These are phyloP conservation scores for Coprinopsis marcescibilis DNA, from an alignment of 768 basidiomycete species.

Conservation along the genomic window DNA sequence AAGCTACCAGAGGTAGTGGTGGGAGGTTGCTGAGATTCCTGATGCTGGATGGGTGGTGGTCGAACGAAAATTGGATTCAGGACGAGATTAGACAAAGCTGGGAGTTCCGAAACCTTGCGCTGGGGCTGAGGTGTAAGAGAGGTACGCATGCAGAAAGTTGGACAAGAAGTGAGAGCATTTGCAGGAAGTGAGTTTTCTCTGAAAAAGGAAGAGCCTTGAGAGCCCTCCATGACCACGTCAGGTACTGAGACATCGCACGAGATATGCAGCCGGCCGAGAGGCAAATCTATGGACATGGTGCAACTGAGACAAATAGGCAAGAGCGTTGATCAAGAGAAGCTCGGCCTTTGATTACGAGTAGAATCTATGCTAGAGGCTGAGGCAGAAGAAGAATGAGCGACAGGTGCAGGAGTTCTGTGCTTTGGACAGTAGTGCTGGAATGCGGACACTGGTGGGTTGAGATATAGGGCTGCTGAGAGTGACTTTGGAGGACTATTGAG, in stretches of 20 bases:
- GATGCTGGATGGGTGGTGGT: too few species aligned
- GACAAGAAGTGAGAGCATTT: too few species aligned
- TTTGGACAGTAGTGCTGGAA: slow-evolving; percentile 27
- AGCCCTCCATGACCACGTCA: slow-evolving; percentile 34
- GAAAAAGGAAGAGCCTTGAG: slow-evolving; percentile 11
- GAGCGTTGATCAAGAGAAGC: slow-evolving; percentile 30
- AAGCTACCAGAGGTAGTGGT: too few species aligned
- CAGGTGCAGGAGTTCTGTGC: slow-evolving; percentile 20
- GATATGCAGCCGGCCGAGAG: slow-evolving; percentile 24
- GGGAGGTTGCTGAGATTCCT: too few species aligned
- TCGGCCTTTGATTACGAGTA: slow-evolving; percentile 20
- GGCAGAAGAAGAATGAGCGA: slow-evolving; percentile 23
- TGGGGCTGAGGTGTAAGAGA: too few species aligned
- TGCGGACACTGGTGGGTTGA: slow-evolving; percentile 48
- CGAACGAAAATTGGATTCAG: too few species aligned
- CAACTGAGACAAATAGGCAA: slow-evolving; percentile 45
- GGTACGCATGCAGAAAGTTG: too few species aligned
- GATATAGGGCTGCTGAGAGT: slow-evolving; percentile 32
- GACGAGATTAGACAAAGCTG: too few species aligned
- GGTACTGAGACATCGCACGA: slow-evolving; percentile 34
- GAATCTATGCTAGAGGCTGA: slow-evolving; percentile 22
- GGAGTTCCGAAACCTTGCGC: too few species aligned
- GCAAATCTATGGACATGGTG: slow-evolving; percentile 74
- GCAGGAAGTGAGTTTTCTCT: too few species aligned
- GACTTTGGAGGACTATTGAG: slow-evolving; percentile 43